A percentile compares a stretch with the other conserved stretches of the same genome.
These are phyloP conservation scores for Heterobasidion parviporum DNA, from an alignment of 1,284 basidiomycete species.

Conservation along the genomic window DNA sequence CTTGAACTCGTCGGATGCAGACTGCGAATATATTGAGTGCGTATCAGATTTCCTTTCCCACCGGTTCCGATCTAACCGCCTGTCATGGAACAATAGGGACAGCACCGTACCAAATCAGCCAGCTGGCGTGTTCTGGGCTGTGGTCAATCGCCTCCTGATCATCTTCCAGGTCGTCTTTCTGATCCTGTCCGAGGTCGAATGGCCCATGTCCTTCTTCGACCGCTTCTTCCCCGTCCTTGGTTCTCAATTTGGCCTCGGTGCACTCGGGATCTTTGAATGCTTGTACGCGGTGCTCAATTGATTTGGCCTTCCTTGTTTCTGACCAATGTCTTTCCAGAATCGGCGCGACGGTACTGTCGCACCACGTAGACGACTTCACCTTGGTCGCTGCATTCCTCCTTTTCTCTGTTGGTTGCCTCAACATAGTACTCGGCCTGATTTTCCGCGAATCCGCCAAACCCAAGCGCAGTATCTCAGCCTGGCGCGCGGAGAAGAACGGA, in stretches of 20 bases:
- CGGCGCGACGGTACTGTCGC: conserved; percentile 75
- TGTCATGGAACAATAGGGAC: conserved; percentile 31
- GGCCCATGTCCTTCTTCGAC: conserved; percentile 71
- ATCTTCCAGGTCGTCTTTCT: conserved; percentile 75
- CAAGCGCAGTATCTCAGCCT: conserved; percentile 20
- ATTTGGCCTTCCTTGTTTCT: conserved; percentile 3
- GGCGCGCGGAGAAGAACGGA: conserved; percentile 15
- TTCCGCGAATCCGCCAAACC: conserved; percentile 18
- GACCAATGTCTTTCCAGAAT: conserved; percentile 28
- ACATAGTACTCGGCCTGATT: conserved; percentile 32
- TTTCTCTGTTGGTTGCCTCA: conserved; percentile 31
- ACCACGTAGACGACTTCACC: conserved; percentile 79
- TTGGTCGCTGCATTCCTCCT: conserved; percentile 60
- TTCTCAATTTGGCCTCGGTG: conserved; percentile 71
- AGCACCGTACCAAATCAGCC: conserved; percentile 87
- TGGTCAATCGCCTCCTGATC: conserved; percentile 78
- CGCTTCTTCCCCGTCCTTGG: conserved; percentile 81
- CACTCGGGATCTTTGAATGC: conserved; percentile 78
- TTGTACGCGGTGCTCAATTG: conserved; percentile 36
- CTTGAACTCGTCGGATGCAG: conserved; percentile 22
- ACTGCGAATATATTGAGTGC: conserved; percentile 76
- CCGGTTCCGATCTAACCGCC: conserved; percentile 2
- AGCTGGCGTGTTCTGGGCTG: conserved; percentile 83
- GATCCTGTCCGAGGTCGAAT: conserved; percentile 72
- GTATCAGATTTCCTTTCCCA: conserved; percentile 19